Conservation (phyloP, 345 rosid species). For the Boechera stricta region DNA sequence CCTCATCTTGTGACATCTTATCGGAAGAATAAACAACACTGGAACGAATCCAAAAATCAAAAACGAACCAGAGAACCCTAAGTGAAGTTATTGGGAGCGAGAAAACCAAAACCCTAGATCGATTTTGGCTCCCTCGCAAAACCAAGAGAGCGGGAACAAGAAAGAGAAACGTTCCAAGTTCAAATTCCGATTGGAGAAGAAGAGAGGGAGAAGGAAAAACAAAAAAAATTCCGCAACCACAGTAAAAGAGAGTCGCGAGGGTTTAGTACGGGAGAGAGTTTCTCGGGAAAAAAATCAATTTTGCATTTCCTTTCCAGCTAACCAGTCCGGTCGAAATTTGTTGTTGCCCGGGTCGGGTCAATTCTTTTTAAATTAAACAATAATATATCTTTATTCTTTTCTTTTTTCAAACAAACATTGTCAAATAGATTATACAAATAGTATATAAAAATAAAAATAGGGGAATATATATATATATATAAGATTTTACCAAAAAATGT, state of each 20-base stretch:
- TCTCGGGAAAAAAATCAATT: constrained; percentile 18
- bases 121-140: constrained; percentile 42
- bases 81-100: constrained; percentile 21
- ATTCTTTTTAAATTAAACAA: not conserved
- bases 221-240: constrained; percentile 35
- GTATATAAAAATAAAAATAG: no score
- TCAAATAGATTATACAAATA: no score
- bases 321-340: not conserved
- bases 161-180: constrained; percentile 29
- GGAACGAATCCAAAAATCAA: not conserved
- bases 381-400: not conserved
- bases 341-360: constrained; percentile 28
- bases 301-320: constrained; percentile 27
- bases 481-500: no score
- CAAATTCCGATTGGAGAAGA: constrained; percentile 30
- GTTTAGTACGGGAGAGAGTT: constrained; percentile 35
- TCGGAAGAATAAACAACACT: not conserved
- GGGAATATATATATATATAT: no score
- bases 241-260: constrained; percentile 25
- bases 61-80: constrained; percentile 20
- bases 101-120: constrained; percentile 43
- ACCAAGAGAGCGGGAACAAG: constrained; percentile 31
- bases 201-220: constrained; percentile 1
- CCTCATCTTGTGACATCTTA: constrained; percentile 79
- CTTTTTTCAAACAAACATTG: not conserved